phyloP scores from a whole-genome alignment of 176 grass and related monocot species.

The Lolium perenne region DNA sequence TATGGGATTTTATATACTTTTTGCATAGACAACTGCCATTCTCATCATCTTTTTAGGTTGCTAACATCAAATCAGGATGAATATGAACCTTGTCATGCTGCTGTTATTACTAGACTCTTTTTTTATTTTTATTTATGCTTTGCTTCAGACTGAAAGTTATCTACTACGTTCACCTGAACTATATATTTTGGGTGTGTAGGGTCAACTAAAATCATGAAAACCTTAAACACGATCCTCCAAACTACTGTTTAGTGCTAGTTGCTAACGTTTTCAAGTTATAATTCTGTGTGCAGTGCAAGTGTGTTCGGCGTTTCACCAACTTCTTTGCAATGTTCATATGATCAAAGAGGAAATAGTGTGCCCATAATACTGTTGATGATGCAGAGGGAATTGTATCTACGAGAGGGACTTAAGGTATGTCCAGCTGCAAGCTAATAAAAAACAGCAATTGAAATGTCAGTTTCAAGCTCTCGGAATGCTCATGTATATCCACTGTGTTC shows the following conservation, averaged over 20 bases:
- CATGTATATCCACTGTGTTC: slow-evolving; percentile 21
- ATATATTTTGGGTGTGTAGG: neutral
- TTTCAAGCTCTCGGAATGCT: neutral
- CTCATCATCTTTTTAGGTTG: slow-evolving; percentile 25
- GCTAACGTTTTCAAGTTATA: slow-evolving; percentile 27
- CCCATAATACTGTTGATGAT: slow-evolving; percentile 84
- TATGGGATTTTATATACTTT: slow-evolving; percentile 26
- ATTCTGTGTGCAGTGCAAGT: slow-evolving; percentile 62
- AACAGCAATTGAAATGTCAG: neutral
- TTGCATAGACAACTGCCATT: slow-evolving; percentile 7
- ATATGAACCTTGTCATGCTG: slow-evolving; percentile 14
- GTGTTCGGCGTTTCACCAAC: slow-evolving; percentile 91
- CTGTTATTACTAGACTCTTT: neutral
- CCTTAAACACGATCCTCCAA: neutral
- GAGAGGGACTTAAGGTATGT: slow-evolving; percentile 80
- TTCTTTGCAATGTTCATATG: slow-evolving; percentile 92
- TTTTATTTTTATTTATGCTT: neutral
- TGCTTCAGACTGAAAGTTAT: neutral
- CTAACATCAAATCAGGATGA: slow-evolving; percentile 34
- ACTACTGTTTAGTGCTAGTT: slow-evolving; percentile 3
- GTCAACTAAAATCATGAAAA: neutral
- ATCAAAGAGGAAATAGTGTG: slow-evolving; percentile 84
- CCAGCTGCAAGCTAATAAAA: neutral
- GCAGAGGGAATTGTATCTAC: slow-evolving; percentile 75
- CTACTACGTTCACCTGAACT: slow-evolving; percentile 22